Evolutionary conservation across 2,329 filamentous ascomycete species (phyloP).

Genomic region (Gnomoniopsis smithogilvyi): DNA sequence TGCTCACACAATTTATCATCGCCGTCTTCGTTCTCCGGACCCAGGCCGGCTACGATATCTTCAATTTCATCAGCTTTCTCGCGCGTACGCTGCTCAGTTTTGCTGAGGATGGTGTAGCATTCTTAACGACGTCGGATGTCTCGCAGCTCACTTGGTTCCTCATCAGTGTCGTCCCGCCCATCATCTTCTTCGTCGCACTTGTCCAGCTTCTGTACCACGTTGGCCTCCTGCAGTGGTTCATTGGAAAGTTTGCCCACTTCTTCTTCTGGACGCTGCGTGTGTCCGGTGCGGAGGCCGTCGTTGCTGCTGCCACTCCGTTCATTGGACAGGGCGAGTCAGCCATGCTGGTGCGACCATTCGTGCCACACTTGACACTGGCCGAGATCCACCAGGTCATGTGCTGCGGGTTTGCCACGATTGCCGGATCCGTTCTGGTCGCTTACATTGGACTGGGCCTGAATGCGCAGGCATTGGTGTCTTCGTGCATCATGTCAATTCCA

Average conservation of each 20-base stretch:
- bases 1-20: conserved; percentile 84
- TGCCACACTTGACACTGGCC: conserved; percentile 78
- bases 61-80: conserved; percentile 79
- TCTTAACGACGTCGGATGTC: conserved; percentile 57
- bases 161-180: conserved; percentile 76
- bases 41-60: conserved; percentile 80
- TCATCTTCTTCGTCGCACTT: conserved; percentile 95
- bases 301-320: conserved; percentile 88
- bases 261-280: conserved; percentile 90
- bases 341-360: conserved; percentile 86
- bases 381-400: conserved; percentile 93
- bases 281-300: conserved; percentile 86
- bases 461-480: conserved; percentile 80
- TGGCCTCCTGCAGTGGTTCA: conserved; percentile 83
- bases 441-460: conserved; percentile 85
- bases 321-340: conserved; percentile 93
- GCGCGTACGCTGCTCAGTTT: conserved; percentile 74
- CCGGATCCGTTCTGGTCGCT: conserved; percentile 79
- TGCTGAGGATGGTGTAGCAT: conserved; percentile 67
- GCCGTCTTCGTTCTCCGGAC: conserved; percentile 86
- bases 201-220: conserved; percentile 82
- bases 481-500: conserved; percentile 93
- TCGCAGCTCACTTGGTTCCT: conserved; percentile 63
- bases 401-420: conserved; percentile 89
- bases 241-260: conserved; percentile 81